Base-by-base conservation (phyloP, 2,329 filamentous ascomycete genomes). In the Arthroderma sp. region DNA sequence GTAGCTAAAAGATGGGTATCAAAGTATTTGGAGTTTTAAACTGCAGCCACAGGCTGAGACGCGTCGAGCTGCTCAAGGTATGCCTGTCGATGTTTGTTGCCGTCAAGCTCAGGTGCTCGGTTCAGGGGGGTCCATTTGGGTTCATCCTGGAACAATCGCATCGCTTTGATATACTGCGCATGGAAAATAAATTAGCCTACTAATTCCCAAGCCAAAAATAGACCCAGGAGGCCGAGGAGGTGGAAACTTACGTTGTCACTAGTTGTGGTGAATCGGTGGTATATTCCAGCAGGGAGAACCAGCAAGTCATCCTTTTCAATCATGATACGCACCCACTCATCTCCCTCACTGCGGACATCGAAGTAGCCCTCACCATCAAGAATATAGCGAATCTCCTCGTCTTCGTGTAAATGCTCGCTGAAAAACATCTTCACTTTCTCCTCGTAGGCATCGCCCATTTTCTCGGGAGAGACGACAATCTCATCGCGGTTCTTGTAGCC, bases 121-220 rank as follows among this genome's bases (percentile, higher is more conserved):
- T 94, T 94, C 53, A 98, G 66, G 9, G 91, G 84, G 32, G 87
- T 96, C 91, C 91, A 98, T 68, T 96, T 95, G 31, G 91, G 91
- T 66, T 96, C 88, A 53, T 96, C 91, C 69, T 96, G 88, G 76
- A 96, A 98, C 42, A 98, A 72, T 46, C 91, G 77, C 86, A 96
- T 89, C 9, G 91, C 91, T 60, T 93, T 85, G 53, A 94, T 86
- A 60, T 89, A 95, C 88, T 95, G 54, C 40, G 43, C 28, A 22
- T 22, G 10, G 9, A 4, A 10, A 37, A 11, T 33, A 7, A 22
- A 31, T n/a, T 8, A 31, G 4, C 9, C 11, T 33, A 4, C 22
- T 2, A 34, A 8, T 6, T 22, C 40, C 28, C 40, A 40, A 7
- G 15, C 27, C 11, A 44, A 34, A 38, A 51, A 38, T 32, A 31